Evolutionary conservation across 352 stramenopile species (phyloP), one percentile per base, ranked within the genome.

Genomic region (Chrysophaeum taylorii): DNA sequence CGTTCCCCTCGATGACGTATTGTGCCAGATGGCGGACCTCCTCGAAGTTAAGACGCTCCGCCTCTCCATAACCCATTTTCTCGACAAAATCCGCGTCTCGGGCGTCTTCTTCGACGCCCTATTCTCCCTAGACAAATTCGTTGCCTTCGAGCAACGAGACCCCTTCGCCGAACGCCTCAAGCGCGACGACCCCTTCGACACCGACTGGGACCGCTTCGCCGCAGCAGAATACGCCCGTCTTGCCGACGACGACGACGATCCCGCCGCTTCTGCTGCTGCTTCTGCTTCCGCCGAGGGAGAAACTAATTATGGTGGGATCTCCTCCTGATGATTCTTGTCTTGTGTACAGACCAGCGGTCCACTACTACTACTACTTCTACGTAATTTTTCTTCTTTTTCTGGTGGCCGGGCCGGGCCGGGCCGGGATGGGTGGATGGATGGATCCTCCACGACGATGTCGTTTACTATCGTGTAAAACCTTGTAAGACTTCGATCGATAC

Each of bases 101-200:
- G 95, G 95, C 27, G 92, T 96, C 31, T 90, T 99, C 57, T 99
- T 98, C 82, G 96, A 98, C 82, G 94, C 96, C 38, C 83, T 99
- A 29, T 99, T 99, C 85, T 98, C 98, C 80, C 81, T 99, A 42
- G 97, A 95, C 88, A 98, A 99, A 78, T 98, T 98, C 69, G 94
- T 98, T 52, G 86, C 93, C 69, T 99, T 98, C 79, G 95, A 99
- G 82, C 89, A 97, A 77, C 84, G 94, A 27, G 95, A 99, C 80
- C 94, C 94, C 23, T 98, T 98, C 79, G 81, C 96, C 41, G 84
- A 98, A 75, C 89, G 94, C 45, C 92, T 97, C 75, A 90, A 91
- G 74, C 76, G 85, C 37, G 85, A 92, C 75, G 86, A 93, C 79
- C 83, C 88, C 63, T 92, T 90, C 75, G 82, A 91, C 35, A 89